A percentile compares a stretch with the other conserved stretches of the same genome.
Evolutionary conservation across 2,329 filamentous ascomycete species (phyloP).

Genomic region (Diaporthe citri): DNA sequence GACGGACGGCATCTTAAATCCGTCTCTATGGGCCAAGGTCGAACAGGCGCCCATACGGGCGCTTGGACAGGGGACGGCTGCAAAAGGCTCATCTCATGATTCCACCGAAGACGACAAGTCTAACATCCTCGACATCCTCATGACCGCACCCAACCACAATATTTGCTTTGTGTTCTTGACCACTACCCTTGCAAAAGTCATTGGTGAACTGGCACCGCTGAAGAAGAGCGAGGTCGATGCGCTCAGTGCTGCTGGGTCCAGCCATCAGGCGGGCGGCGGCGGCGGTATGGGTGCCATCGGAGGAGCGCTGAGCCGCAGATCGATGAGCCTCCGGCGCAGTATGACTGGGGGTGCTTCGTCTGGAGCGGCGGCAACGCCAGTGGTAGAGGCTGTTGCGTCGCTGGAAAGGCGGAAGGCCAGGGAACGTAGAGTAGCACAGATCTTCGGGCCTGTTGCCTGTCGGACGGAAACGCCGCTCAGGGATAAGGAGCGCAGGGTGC

Average conservation of each 20-base stretch:
- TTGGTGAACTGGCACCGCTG: constrained; percentile 61
- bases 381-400: constrained; percentile 53
- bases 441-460: constrained; percentile 76
- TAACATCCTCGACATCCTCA: constrained; percentile 78
- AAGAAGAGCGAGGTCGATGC: constrained; percentile 53
- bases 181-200: constrained; percentile 74
- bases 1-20: constrained; percentile 82
- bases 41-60: constrained; percentile 61
- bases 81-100: constrained; percentile 42
- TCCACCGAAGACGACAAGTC: constrained; percentile 60
- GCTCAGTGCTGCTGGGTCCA: constrained; percentile 45
- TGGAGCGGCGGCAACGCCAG: constrained; percentile 44
- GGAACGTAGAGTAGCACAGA: constrained; percentile 72
- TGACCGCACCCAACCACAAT: constrained; percentile 80
- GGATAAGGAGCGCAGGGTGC: constrained; percentile 68
- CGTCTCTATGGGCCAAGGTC: constrained; percentile 77
- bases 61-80: constrained; percentile 50
- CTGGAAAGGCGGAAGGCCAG: constrained; percentile 69
- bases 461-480: constrained; percentile 55
- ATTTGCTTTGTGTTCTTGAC: constrained; percentile 91
- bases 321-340: constrained; percentile 60
- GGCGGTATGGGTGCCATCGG: constrained; percentile 38
- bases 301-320: constrained; percentile 54
- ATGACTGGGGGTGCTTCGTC: constrained; percentile 32
- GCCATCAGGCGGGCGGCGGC: constrained; percentile 38